Conservation (phyloP, 352 stramenopile genomes). For the Phytophthora sojae region DNA sequence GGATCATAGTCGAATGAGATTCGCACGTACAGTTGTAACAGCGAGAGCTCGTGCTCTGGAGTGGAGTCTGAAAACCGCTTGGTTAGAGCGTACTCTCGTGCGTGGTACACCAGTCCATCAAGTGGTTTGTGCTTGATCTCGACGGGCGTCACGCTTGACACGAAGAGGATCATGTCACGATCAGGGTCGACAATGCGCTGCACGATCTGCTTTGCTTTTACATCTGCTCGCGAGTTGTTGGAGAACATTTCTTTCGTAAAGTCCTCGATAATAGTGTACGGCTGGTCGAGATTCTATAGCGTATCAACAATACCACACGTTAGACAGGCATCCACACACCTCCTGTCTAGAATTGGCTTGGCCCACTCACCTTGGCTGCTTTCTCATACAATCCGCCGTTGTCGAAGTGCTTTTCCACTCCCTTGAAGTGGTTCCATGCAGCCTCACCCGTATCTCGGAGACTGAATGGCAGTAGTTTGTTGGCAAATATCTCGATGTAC, state of each 20-base stretch:
- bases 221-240: slow-evolving; percentile 36
- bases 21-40: slow-evolving; percentile 60
- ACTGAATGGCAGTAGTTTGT: slow-evolving; percentile 39
- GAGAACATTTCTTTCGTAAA: slow-evolving; percentile 38
- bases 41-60: slow-evolving; percentile 37
- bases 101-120: slow-evolving; percentile 27
- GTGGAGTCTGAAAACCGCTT: slow-evolving; percentile 41
- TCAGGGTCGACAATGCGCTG: slow-evolving; percentile 24
- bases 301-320: neutral
- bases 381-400: slow-evolving; percentile 31
- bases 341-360: neutral
- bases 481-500: slow-evolving; percentile 38
- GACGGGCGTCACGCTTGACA: slow-evolving; percentile 24
- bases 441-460: slow-evolving; percentile 29
- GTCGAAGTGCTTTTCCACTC: slow-evolving; percentile 35
- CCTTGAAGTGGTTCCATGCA: slow-evolving; percentile 42
- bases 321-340: neutral
- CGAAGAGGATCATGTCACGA: slow-evolving; percentile 32
- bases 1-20: slow-evolving; percentile 53
- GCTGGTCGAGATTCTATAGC: slow-evolving; percentile 32
- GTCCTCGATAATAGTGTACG: slow-evolving; percentile 39
- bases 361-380: slow-evolving; percentile 22
- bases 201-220: slow-evolving; percentile 36
- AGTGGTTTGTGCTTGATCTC: slow-evolving; percentile 36
- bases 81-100: slow-evolving; percentile 44